Base-by-base conservation (phyloP, 23 red algal genomes). In the Gracilaria caudata region DNA sequence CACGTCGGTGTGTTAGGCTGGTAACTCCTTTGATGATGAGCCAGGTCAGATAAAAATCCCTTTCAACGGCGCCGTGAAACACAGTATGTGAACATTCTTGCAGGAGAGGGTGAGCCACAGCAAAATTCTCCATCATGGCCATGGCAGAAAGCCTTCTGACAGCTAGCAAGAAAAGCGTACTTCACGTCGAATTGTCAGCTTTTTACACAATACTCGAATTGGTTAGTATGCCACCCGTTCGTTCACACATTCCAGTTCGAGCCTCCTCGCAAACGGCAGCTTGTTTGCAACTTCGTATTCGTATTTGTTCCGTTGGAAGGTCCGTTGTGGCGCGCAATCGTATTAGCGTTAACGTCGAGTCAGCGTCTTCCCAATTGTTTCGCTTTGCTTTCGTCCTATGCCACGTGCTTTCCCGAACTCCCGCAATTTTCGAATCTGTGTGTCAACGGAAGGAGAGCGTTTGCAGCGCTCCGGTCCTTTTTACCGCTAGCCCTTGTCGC, bases 181-280 rank as follows among this genome's bases (percentile, higher is more conserved):
- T 41, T 71, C 19, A 71, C 65, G 33, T 71, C 65, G 34, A 71
- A 71, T 71, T 71, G 65, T 71, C 65, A 71, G 65, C 33, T 21
- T 41, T 71, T 71, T 71, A 3, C 17, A 3, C 23, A 25, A 7
- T 60, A 60, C 57, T 71, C 65, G 65, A 71, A 71, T 71, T 71
- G 32, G 65, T 41, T 71, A 4, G 1, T 41, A 38, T 39, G 20
- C 65, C 65, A 41, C 37, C 65, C 65, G 65, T 71, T 71, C 65
- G 65, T 71, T 71, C 65, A 39, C 34, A 39, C 57, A 2, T 29
- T 29, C 25, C 21, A 60, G 23, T 28, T 28, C 57, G 23, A 60
- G 8, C 57, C 28, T 60, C 57, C 7, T 60, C 57, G 5, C 57
- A 60, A 28, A 60, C 2, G 2, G 57, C 23, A 28, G 17, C 21